Evolutionary conservation across 2,329 filamentous ascomycete genomes (phyloP).

Genomic region (Ophiostoma australiae): DNA sequence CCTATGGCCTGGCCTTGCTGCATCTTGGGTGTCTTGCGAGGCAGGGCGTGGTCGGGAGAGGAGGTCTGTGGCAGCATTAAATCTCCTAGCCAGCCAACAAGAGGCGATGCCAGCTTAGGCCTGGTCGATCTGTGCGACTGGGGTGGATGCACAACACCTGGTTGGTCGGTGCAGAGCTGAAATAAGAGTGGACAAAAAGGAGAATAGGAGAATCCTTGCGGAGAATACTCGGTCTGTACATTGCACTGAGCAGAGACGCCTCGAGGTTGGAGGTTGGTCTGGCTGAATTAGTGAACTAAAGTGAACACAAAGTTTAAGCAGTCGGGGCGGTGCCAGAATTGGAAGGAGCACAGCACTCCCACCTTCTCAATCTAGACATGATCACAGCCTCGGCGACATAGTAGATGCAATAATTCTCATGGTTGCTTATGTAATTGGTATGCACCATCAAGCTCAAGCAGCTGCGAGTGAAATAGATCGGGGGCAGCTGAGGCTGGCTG

Average conservation of each 20-base stretch:
- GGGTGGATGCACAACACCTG: neutral
- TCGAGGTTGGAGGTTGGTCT: too few relatives aligned
- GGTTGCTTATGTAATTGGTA: neutral
- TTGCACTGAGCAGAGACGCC: too few relatives aligned
- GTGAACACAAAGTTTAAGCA: neutral
- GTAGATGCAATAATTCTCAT: neutral
- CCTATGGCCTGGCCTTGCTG: too few relatives aligned
- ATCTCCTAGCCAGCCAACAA: conserved; percentile 18
- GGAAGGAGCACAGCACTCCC: neutral
- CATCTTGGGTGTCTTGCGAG: too few relatives aligned
- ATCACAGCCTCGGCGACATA: neutral
- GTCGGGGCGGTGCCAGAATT: neutral
- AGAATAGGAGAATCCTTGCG: neutral
- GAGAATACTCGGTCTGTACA: too few relatives aligned
- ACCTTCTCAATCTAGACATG: neutral
- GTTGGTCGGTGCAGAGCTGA: neutral
- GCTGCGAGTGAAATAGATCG: neutral
- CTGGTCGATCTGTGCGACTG: conserved; percentile 9
- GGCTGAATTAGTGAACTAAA: neutral
- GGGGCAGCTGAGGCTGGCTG: neutral
- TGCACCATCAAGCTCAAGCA: too few relatives aligned
- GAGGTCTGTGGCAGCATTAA: neutral
- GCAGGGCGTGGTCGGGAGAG: too few relatives aligned
- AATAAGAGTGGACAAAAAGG: neutral
- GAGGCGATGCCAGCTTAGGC: conserved; percentile 6